A percentile compares a stretch with the other conserved stretches of the same genome.
Evolutionary conservation across 2,329 filamentous ascomycete genomes (phyloP).

Genomic region (Curvularia sp.): DNA sequence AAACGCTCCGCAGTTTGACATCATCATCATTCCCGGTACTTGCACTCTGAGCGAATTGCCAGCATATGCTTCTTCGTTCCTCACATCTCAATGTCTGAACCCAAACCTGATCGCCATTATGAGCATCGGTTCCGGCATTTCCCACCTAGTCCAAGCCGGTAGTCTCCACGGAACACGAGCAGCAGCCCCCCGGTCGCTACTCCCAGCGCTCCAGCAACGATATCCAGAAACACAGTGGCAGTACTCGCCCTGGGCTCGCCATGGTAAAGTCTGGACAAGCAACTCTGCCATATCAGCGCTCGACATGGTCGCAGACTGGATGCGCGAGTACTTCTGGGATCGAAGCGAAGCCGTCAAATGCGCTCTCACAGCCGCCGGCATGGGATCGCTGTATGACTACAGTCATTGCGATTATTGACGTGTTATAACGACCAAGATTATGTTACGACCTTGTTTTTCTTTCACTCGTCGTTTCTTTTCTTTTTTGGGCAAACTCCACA

Average conservation of each 20-base stretch:
- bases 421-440: too few relatives aligned
- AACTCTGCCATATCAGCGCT: constrained; percentile 41
- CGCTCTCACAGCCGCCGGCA: constrained; percentile 39
- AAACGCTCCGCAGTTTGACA: constrained; percentile 46
- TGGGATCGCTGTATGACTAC: constrained; percentile 38
- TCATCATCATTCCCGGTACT: constrained; percentile 47
- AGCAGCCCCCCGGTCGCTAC: constrained; percentile 36
- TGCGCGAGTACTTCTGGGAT: constrained; percentile 51
- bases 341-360: constrained; percentile 42
- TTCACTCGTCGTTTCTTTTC: background rate
- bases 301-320: constrained; percentile 45
- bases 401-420: constrained; percentile 30
- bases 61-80: constrained; percentile 33
- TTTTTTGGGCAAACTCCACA: background rate
- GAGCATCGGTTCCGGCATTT: constrained; percentile 44
- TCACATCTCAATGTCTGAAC: constrained; percentile 37
- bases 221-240: constrained; percentile 45
- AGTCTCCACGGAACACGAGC: constrained; percentile 38
- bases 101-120: constrained; percentile 38
- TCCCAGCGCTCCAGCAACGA: constrained; percentile 35
- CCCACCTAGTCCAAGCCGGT: constrained; percentile 39
- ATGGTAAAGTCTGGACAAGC: constrained; percentile 47
- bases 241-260: constrained; percentile 37
- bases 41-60: constrained; percentile 36
- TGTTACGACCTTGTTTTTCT: background rate